Conservation (phyloP, 73 alveolate genomes). For the Uronychia binucleata region DNA sequence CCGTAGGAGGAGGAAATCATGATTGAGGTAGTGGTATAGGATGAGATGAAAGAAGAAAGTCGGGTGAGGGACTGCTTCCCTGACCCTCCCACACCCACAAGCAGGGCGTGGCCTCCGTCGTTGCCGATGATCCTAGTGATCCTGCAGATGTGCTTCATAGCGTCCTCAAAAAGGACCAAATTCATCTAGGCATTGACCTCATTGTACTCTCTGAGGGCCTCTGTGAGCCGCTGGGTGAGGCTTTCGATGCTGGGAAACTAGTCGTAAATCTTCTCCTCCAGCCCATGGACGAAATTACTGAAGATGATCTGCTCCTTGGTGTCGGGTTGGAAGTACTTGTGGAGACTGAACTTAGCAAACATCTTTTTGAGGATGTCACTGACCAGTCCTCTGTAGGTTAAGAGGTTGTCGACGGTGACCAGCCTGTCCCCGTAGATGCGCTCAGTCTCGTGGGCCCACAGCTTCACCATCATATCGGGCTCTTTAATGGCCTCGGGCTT, state of each 20-base stretch:
- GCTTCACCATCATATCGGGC: conserved; percentile 96
- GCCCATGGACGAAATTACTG: conserved; percentile 98
- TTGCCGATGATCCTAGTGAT: conserved; percentile 96
- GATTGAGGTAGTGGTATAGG: conserved; percentile 76
- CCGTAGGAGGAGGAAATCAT: conserved; percentile 96
- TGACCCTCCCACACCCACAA: conserved; percentile 99
- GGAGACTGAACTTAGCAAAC: conserved; percentile 79
- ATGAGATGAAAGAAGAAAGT: conserved; percentile 95
- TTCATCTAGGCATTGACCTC: conserved; percentile 99
- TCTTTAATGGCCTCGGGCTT: conserved; percentile 86
- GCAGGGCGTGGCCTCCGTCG: conserved; percentile 99
- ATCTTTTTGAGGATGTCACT: conserved; percentile 77
- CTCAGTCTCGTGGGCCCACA: conserved; percentile 99
- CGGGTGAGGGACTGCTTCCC: conserved; percentile 99
- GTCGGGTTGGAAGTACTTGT: conserved; percentile 88
- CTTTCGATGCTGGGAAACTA: conserved; percentile 57
- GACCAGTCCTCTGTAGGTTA: conserved; percentile 73
- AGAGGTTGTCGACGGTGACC: conserved; percentile 88
- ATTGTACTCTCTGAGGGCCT: conserved; percentile 98
- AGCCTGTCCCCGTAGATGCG: conserved; percentile 99
- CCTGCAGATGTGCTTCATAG: conserved; percentile 99
- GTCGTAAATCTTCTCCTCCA: conserved; percentile 83
- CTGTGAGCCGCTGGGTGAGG: conserved; percentile 69
- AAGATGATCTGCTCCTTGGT: conserved; percentile 98
- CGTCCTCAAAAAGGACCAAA: conserved; percentile 99